A percentile compares a stretch with the other conserved stretches of the same genome.
phyloP scores from a whole-genome alignment of 2,329 filamentous ascomycete species.

The Colletotrichum spinosum region DNA sequence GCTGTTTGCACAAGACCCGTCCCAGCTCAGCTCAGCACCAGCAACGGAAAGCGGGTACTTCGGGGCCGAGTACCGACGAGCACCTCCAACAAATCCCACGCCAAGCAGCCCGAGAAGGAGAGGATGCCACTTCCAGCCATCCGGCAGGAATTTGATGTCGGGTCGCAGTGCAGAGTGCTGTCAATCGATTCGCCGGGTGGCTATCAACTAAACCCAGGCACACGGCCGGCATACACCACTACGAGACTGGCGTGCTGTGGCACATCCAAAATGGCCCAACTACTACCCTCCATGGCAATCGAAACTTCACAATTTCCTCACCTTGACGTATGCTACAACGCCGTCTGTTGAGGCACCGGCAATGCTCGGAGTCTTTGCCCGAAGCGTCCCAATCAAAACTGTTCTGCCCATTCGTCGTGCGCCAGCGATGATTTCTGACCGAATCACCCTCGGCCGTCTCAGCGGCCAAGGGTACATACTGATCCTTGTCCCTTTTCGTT shows the following conservation, averaged over 20 bases:
- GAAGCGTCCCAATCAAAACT: slow-evolving; percentile 31
- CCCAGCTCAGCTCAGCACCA: slow-evolving; percentile 1
- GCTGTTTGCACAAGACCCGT: slow-evolving; percentile 16
- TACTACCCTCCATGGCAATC: slow-evolving; percentile 9
- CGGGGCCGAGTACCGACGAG: slow-evolving; percentile 29
- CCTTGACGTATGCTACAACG: slow-evolving; percentile 23
- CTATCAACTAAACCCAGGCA: slow-evolving; percentile 3
- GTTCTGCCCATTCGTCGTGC: not conserved
- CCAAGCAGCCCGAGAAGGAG: slow-evolving; percentile 11
- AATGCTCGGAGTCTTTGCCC: slow-evolving; percentile 20
- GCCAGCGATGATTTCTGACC: slow-evolving; percentile 10
- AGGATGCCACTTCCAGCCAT: not conserved
- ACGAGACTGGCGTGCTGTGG: slow-evolving; percentile 19
- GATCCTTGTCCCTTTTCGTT: not conserved
- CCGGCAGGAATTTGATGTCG: slow-evolving; percentile 17
- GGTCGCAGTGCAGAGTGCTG: slow-evolving; percentile 9
- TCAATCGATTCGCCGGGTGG: slow-evolving; percentile 17
- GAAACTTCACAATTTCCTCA: slow-evolving; percentile 25
- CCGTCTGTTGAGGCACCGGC: slow-evolving; percentile 9
- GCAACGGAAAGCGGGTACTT: slow-evolving; percentile 27
- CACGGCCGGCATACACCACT: not conserved
- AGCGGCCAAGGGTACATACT: not conserved
- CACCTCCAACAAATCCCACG: slow-evolving; percentile 3
- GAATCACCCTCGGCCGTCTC: not conserved
- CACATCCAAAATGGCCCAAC: slow-evolving; percentile 16